Evolutionary conservation across 2,329 filamentous ascomycete species (phyloP), one percentile per base, ranked within the genome.

Genomic region (Daldinia sp.): DNA sequence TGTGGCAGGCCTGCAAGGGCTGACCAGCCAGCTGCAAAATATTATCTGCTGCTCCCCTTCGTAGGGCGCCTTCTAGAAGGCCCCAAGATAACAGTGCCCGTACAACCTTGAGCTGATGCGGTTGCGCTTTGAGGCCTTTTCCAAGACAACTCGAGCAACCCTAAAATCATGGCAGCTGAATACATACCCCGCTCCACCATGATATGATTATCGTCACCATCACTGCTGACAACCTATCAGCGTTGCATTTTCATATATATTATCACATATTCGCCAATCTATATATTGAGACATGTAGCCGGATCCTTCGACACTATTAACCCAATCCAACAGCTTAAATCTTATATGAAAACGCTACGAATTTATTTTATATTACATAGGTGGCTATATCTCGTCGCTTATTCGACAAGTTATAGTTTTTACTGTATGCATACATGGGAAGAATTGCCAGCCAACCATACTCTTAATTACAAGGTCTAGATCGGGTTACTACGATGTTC

Each of bases 1-100:
- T 69, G 69, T 69, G 69, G 69, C 64, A 70, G 58, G 68, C 63
- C 69, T 71, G 69, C 66, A 69, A 66, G 65, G 61, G 61, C 62
- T 68, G 58, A 63, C 54, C 41, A 51, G 46, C 46, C 46, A 51
- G 46, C 46, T 51, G 46, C 46, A 15, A 51, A 51, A 51, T 51
- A 33, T 42, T 41, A 61, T 37, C 42, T 42, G 60, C 54, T 56
- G 30, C 18, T 39, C 51, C 26, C 41, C 53, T 30, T 68, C 33
- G 50, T 65, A 63, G 55, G 68, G 65, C 65, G 53, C 35, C 60
- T 71, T 71, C 68, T 71, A 71, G 68, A 71, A 71, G 68, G 50
- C 26, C 18, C 41, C 20, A 23, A 30, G 57, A 65, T 63, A 61
- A 57, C 33, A 53, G 15, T 44, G 12, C 28, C 60, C 18, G 20